A percentile compares a stretch with the other conserved stretches of the same genome.
Evolutionary conservation across 331 rosid species (phyloP).

Genomic region (Quercus phellos): DNA sequence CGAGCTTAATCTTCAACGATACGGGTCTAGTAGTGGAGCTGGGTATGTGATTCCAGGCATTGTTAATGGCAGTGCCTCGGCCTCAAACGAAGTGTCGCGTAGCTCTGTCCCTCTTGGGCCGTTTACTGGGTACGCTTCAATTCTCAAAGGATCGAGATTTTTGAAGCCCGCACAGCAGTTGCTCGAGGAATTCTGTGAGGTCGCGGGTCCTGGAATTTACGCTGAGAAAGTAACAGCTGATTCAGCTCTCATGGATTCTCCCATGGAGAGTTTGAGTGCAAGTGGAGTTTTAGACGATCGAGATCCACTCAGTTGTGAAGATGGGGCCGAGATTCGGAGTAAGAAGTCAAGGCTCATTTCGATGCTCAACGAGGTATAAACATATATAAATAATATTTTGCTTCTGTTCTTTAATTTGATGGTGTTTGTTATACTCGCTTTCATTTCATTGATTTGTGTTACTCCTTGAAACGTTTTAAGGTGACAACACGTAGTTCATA

Average conservation of each 20-base stretch:
- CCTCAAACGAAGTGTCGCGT: slow-evolving; percentile 19
- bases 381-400: not conserved
- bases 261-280: slow-evolving; percentile 27
- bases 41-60: slow-evolving; percentile 27
- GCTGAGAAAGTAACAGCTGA: slow-evolving; percentile 27
- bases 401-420: not conserved
- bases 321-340: slow-evolving; percentile 33
- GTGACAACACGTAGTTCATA: not conserved
- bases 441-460: slow-evolving; percentile 1
- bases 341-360: slow-evolving; percentile 58
- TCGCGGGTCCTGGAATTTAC: slow-evolving; percentile 32
- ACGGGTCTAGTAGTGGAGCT: slow-evolving; percentile 27
- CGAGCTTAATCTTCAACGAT: slow-evolving; percentile 35
- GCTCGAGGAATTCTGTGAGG: slow-evolving; percentile 56
- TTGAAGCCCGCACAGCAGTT: slow-evolving; percentile 71
- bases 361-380: slow-evolving; percentile 79
- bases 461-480: not conserved
- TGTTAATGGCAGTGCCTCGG: slow-evolving; percentile 31
- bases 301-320: slow-evolving; percentile 30
- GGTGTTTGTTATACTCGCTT: not conserved
- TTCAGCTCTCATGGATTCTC: slow-evolving; percentile 37
- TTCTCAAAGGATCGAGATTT: slow-evolving; percentile 74
- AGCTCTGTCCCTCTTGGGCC: slow-evolving; percentile 60
- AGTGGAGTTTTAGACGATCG: slow-evolving; percentile 31
- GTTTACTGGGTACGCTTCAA: slow-evolving; percentile 61